Evolutionary conservation across 306 rosid genomes (phyloP).

Genomic region (Vicia faba): DNA sequence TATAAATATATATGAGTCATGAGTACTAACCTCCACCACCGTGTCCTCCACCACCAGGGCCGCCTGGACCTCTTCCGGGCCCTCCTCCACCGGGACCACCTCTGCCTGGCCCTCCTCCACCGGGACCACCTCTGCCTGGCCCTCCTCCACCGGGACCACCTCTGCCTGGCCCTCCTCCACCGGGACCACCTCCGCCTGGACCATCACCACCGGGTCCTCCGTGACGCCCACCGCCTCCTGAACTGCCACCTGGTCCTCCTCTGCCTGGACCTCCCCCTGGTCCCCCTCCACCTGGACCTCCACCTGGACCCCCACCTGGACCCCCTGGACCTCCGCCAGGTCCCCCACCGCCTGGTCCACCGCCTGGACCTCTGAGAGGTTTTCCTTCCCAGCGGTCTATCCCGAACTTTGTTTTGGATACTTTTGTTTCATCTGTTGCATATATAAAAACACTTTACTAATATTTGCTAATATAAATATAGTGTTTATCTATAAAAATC

Average conservation of each 20-base stretch:
- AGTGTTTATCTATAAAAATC: too few relatives aligned
- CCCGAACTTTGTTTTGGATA: neutral
- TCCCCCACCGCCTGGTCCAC: neutral
- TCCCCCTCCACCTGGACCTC: slow-evolving; percentile 1
- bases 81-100: neutral
- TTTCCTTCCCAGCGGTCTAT: slow-evolving; percentile 2
- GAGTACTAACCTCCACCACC: neutral
- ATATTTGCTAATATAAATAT: neutral
- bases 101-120: neutral
- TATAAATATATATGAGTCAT: too few relatives aligned
- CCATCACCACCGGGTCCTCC: too few relatives aligned
- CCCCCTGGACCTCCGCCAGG: neutral
- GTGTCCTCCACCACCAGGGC: slow-evolving; percentile 8
- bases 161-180: too few relatives aligned
- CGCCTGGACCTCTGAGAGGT: neutral
- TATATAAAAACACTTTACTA: neutral
- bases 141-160: too few relatives aligned
- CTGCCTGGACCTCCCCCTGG: neutral
- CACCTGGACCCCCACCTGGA: neutral
- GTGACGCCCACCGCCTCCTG: neutral
- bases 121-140: neutral
- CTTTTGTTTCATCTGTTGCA: neutral
- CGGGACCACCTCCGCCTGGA: neutral
- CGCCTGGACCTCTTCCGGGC: neutral
- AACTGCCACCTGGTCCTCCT: neutral